A percentile compares a stretch with the other conserved stretches of the same genome.
phyloP scores from a whole-genome alignment of 805 yeast genomes.

The Candida ficus region DNA sequence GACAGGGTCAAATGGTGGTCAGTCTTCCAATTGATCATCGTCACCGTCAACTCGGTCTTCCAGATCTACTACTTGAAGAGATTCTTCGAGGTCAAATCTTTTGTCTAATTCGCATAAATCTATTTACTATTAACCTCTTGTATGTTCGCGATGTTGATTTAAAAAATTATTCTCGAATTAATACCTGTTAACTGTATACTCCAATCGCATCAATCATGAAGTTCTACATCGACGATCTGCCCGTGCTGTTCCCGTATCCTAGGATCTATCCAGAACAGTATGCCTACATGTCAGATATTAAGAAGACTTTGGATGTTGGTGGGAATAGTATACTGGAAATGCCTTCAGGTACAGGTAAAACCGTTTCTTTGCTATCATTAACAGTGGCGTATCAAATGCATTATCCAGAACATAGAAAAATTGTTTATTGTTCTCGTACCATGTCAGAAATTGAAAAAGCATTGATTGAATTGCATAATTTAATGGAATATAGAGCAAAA shows the following conservation, averaged over 20 bases:
- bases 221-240: slow-evolving; percentile 91
- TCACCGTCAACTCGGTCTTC: slow-evolving; percentile 80
- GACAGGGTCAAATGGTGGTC: slow-evolving; percentile 99
- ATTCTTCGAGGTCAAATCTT: slow-evolving; percentile 91
- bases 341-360: slow-evolving; percentile 99
- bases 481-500: slow-evolving; percentile 81
- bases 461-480: slow-evolving; percentile 76
- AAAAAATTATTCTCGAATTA: neutral
- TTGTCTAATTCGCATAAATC: slow-evolving; percentile 51
- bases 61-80: slow-evolving; percentile 92
- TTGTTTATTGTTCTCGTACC: slow-evolving; percentile 97
- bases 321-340: slow-evolving; percentile 95
- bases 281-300: slow-evolving; percentile 95
- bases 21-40: slow-evolving; percentile 81
- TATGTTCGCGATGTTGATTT: neutral
- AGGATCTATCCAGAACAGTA: slow-evolving; percentile 97
- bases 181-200: too few relatives aligned
- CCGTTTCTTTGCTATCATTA: slow-evolving; percentile 83
- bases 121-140: too few relatives aligned
- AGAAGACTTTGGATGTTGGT: slow-evolving; percentile 89
- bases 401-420: slow-evolving; percentile 90
- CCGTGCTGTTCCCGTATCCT: slow-evolving; percentile 94
- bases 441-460: slow-evolving; percentile 99
- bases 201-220: too few relatives aligned
- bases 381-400: slow-evolving; percentile 94